A percentile compares a stretch with the other conserved stretches of the same genome.
These are phyloP conservation scores for Ambrosiella beaveri DNA, from an alignment of 2,329 filamentous ascomycete genomes.

Conservation along the genomic window DNA sequence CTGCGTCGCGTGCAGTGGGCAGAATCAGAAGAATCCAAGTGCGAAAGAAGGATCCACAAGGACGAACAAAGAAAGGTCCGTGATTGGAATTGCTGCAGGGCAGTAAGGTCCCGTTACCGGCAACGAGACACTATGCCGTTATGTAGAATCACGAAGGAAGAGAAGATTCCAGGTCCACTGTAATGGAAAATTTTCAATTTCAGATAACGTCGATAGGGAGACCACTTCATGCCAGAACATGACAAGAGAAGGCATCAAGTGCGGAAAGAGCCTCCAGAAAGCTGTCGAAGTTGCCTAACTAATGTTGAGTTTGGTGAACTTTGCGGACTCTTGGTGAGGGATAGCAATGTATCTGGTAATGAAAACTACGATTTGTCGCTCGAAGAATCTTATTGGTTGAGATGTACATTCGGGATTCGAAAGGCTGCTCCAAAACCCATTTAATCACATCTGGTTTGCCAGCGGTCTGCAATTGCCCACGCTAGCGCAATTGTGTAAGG, in stretches of 20 bases:
- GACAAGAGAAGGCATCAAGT: background rate
- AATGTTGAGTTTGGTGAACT: background rate
- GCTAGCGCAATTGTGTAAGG: background rate
- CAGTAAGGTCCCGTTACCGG: background rate
- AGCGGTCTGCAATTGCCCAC: background rate
- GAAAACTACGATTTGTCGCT: background rate
- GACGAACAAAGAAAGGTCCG: background rate
- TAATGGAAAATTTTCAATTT: background rate
- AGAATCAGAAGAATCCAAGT: background rate
- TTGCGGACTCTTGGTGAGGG: background rate
- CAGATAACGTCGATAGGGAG: background rate
- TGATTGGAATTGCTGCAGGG: background rate
- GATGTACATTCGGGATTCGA: background rate
- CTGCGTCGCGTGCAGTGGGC: constrained; percentile 2
- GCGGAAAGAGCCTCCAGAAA: background rate
- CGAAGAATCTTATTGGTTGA: background rate
- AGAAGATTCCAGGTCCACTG: background rate
- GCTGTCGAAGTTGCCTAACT: background rate
- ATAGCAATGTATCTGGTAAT: background rate
- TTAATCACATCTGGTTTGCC: background rate
- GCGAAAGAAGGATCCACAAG: background rate
- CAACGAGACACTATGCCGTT: background rate
- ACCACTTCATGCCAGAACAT: background rate
- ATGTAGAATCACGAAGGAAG: background rate
- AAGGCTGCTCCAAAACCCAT: background rate